These are phyloP conservation scores for Kwoniella pini DNA, from an alignment of 768 basidiomycete species.

Conservation along the genomic window DNA sequence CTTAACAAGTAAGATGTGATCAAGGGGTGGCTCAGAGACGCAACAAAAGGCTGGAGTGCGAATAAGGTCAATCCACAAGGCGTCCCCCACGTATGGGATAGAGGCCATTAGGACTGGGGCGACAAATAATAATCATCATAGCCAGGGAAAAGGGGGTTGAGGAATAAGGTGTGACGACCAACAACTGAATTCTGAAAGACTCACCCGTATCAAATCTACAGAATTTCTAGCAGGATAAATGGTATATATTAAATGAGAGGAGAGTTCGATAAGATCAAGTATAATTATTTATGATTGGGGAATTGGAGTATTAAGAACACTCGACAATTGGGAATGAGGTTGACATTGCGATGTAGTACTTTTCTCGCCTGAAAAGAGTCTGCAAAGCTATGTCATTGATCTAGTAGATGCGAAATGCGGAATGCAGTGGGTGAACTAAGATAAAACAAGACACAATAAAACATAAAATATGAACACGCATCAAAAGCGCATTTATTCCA, in stretches of 20 bases:
- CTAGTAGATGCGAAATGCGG: no score
- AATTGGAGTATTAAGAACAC: no score
- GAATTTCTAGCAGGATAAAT: no score
- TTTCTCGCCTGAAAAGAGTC: background rate
- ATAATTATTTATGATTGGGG: no score
- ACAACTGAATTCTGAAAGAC: background rate
- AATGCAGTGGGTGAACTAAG: no score
- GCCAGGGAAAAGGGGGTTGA: slow-evolving; percentile 12
- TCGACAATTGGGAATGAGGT: background rate
- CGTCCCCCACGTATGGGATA: slow-evolving; percentile 42
- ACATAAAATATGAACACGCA: no score
- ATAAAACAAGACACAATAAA: no score
- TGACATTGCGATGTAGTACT: background rate
- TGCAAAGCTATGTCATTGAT: background rate
- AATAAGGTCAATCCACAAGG: slow-evolving; percentile 41
- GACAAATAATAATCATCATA: slow-evolving; percentile 41
- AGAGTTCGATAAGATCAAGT: no score
- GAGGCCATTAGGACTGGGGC: slow-evolving; percentile 52
- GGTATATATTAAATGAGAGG: no score
- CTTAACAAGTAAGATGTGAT: background rate
- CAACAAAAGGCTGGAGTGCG: slow-evolving; percentile 42
- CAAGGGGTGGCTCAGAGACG: slow-evolving; percentile 33
- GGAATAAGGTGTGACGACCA: background rate
- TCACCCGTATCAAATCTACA: no score
- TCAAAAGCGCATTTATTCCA: no score